phyloP scores from a whole-genome alignment of 176 grass and related monocot genomes.

The Pontederia paniculata region DNA sequence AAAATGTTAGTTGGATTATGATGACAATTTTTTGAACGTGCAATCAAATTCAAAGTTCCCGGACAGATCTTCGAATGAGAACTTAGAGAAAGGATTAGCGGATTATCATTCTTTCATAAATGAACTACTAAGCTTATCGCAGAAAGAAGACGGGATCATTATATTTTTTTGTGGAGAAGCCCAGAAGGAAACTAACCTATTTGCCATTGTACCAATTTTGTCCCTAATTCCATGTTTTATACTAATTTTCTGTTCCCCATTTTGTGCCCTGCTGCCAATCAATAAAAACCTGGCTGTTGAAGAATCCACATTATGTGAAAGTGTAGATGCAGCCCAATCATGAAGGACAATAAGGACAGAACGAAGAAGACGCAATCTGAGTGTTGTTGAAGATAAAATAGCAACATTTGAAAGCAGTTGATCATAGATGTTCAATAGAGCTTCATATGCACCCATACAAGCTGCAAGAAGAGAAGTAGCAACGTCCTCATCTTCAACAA shows the following conservation, averaged over 20 bases:
- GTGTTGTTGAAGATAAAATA: slow-evolving; percentile 1
- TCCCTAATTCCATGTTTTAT: slow-evolving; percentile 2
- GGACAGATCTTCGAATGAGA: too few relatives aligned
- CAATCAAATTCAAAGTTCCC: too few relatives aligned
- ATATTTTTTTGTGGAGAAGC: not conserved
- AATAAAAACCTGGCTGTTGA: not conserved
- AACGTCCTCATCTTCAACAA: not conserved
- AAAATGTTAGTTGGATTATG: too few relatives aligned
- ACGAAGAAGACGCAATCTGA: slow-evolving; percentile 2
- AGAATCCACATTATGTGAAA: not conserved
- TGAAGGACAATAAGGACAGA: not conserved
- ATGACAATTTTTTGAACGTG: too few relatives aligned
- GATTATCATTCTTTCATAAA: too few relatives aligned
- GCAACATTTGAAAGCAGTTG: slow-evolving; percentile 2
- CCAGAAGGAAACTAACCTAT: slow-evolving; percentile 3
- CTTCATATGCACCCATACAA: slow-evolving; percentile 5
- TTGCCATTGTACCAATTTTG: not conserved
- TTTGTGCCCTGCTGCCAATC: not conserved
- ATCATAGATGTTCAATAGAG: slow-evolving; percentile 4
- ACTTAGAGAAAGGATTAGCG: too few relatives aligned
- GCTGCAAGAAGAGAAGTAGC: not conserved
- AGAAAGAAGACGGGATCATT: too few relatives aligned
- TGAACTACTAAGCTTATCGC: too few relatives aligned
- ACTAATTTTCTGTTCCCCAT: not conserved
- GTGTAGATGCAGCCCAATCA: not conserved